These are phyloP conservation scores for Lepidium aucheri DNA, from an alignment of 345 rosid species.

Conservation along the genomic window DNA sequence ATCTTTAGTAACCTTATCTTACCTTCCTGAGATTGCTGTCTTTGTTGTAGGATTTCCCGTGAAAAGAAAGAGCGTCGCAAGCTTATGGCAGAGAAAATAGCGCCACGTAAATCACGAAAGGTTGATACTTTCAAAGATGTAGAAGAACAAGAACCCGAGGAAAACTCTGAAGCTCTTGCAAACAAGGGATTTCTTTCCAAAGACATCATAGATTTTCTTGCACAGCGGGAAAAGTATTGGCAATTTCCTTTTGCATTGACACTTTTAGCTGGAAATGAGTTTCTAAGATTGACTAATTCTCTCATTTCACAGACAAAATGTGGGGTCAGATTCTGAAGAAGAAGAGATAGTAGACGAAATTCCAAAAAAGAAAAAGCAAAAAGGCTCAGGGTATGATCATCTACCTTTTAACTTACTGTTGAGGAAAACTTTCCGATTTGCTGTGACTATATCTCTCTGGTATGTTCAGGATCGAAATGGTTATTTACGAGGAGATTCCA, in stretches of 20 bases:
- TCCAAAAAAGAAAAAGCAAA: slow-evolving; percentile 50
- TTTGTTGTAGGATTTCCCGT: slow-evolving; percentile 36
- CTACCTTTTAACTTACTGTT: neutral
- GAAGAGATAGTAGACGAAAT: slow-evolving; percentile 34
- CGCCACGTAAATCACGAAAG: slow-evolving; percentile 33
- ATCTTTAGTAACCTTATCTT: neutral
- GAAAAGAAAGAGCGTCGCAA: slow-evolving; percentile 75
- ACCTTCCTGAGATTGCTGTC: slow-evolving; percentile 3
- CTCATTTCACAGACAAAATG: slow-evolving; percentile 45
- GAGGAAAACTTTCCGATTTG: neutral
- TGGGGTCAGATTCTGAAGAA: slow-evolving; percentile 47
- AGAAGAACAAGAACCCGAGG: slow-evolving; percentile 30
- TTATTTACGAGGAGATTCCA: slow-evolving; percentile 61
- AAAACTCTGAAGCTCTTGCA: slow-evolving; percentile 29
- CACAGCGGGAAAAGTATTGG: slow-evolving; percentile 64
- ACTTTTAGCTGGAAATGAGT: neutral
- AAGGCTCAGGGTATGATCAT: slow-evolving; percentile 49
- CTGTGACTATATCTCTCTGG: neutral
- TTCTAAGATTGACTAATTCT: neutral
- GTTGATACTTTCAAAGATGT: slow-evolving; percentile 23
- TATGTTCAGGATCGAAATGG: slow-evolving; percentile 49
- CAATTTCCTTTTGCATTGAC: neutral
- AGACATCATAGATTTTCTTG: slow-evolving; percentile 67
- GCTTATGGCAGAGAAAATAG: slow-evolving; percentile 52
- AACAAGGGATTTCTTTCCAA: slow-evolving; percentile 68